Evolutionary conservation across 768 basidiomycete species (phyloP), one percentile per base, ranked within the genome.

Genomic region (Daedalea quercina): DNA sequence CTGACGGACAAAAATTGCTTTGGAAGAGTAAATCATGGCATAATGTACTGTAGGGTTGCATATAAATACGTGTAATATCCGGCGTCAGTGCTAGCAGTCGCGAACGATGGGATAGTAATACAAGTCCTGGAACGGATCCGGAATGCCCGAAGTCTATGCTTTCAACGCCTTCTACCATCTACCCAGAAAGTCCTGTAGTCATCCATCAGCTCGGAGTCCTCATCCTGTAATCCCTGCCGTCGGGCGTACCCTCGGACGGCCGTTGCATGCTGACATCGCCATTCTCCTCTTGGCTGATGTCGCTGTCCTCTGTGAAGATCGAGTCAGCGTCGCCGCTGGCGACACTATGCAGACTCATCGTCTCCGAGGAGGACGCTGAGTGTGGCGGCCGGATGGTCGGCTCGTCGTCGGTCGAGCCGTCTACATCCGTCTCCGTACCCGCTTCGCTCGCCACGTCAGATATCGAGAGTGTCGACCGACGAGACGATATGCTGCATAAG

Each of bases 381-480:
- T 70, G 67, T 4, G 67, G 65, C 11, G 80, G 80, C 25, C 84
- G 76, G 56, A 89, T 86, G n/a, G 86, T 89, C n/a, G 87, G 86
- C 64, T 89, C 86, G 55, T 89, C 86, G 54, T 88, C 87, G 22
- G 86, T 87, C 50, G 79, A 82, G 54, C 75, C 77, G 34, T 78
- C 83, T 44, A 78, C 73, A 46, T 76, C 79, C 1, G 74, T 75
- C 57, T 72, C 75, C 33, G 70, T 67, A 33, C 71, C 73, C 2
- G 68, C 64, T 20, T 70, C 68, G 47, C 65, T 67, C n/a, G 58
- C 50, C 53, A 65, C 52, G 52, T 64, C 61, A 13, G 63, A 64
- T 17, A 52, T 49, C 23, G 59, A 62, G 50, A 50, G 42, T 1
- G 47, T 47, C 26, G 55, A 56, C 41, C 58, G 56, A 24, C 54